These are phyloP conservation scores for Acanthamoeba sp. DNA, from an alignment of 208 protist genomes.

Conservation along the genomic window DNA sequence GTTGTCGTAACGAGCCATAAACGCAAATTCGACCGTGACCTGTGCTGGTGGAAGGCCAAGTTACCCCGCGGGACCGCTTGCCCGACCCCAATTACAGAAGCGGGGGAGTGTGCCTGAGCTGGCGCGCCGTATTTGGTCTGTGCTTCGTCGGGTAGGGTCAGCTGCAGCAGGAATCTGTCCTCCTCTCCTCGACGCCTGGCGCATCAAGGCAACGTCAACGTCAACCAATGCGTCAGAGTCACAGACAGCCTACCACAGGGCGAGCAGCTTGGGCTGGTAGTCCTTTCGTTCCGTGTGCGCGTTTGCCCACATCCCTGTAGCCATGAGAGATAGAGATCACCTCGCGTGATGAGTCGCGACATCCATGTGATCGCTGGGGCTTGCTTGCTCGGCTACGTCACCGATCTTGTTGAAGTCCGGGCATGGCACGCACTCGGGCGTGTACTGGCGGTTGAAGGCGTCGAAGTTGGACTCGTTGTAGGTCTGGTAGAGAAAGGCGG, in stretches of 20 bases:
- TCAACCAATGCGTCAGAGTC: not conserved
- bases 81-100: too few relatives aligned
- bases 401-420: constrained; percentile 47
- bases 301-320: constrained; percentile 18
- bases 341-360: too few relatives aligned
- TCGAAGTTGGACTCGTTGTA: constrained; percentile 41
- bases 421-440: not conserved
- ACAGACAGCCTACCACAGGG: not conserved
- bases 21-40: not conserved
- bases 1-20: not conserved
- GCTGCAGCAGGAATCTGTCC: constrained; percentile 1
- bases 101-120: not conserved
- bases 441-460: constrained; percentile 11
- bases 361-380: too few relatives aligned
- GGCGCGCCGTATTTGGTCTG: constrained; percentile 25
- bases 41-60: too few relatives aligned
- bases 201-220: not conserved
- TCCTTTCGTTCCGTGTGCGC: not conserved
- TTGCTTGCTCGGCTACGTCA: too few relatives aligned
- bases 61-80: too few relatives aligned
- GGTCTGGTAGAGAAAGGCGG: not conserved
- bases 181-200: not conserved
- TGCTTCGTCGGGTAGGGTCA: not conserved
- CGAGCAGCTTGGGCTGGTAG: not conserved
- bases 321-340: too few relatives aligned